phyloP scores from a whole-genome alignment of 108 stramenopile genomes.

The Nitzschia sp. region DNA sequence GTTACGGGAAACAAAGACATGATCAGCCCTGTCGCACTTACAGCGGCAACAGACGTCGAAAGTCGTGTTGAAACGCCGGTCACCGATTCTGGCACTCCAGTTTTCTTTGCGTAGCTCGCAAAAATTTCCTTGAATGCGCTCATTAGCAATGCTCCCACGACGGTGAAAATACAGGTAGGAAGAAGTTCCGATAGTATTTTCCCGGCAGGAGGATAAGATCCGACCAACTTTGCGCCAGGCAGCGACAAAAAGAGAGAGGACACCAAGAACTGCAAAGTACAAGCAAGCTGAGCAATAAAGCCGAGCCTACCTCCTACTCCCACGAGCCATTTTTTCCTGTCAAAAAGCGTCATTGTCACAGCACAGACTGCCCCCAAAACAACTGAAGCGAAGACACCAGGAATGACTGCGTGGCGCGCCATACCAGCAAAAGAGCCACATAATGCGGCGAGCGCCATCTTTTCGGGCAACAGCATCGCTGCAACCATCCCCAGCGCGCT shows the following conservation, averaged over 20 bases:
- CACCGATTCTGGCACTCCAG: background rate
- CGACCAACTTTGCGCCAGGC: conserved; percentile 8
- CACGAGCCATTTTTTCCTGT: conserved; percentile 19
- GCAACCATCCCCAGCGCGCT: conserved; percentile 4
- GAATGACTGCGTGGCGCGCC: conserved; percentile 24
- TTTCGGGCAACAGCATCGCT: conserved; percentile 3
- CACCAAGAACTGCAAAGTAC: conserved; percentile 23
- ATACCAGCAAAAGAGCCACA: conserved; percentile 27
- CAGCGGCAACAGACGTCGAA: conserved; percentile 15
- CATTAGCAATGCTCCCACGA: conserved; percentile 23
- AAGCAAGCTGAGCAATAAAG: conserved; percentile 26
- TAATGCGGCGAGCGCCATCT: conserved; percentile 15
- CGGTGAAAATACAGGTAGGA: conserved; percentile 3
- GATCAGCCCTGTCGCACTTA: conserved; percentile 14
- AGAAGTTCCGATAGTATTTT: background rate
- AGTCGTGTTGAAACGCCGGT: background rate
- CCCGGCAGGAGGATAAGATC: background rate
- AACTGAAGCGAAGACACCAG: background rate
- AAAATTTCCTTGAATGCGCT: conserved; percentile 4
- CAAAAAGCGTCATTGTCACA: conserved; percentile 9
- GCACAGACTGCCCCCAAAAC: conserved; percentile 18
- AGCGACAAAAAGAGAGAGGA: background rate
- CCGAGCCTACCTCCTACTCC: conserved; percentile 28
- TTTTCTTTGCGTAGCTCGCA: background rate
- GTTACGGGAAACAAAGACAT: conserved; percentile 6